Evolutionary conservation across 495 filamentous ascomycete genomes (phyloP), one percentile per base, ranked within the genome.

Genomic region (Penicillium herquei): DNA sequence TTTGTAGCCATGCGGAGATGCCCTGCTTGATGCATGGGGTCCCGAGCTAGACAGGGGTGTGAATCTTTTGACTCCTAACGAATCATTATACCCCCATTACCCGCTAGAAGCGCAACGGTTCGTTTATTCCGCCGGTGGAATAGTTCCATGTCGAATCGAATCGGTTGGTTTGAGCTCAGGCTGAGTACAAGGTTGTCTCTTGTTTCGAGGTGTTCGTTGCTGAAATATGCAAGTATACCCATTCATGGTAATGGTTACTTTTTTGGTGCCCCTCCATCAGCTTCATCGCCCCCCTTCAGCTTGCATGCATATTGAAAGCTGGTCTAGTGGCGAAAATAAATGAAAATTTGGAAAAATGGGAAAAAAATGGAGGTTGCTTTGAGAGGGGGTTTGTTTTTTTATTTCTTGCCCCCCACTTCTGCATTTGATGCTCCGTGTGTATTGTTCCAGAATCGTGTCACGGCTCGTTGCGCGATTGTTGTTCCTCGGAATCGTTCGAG

Each of bases 401-500:
- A 74, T 62, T 67, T 67, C 46, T 66, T 63, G 45, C 43, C 53
- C 8, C 55, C 57, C 34, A 37, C 34, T 10, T 37, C 59, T 11
- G 61, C 56, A 17, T 64, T 55, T 21, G 63, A 46, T 21, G 52
- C 42, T 40, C 68, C 71, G 45, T 68, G 70, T 51, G 69, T 73
- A 49, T 70, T 72, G 54, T 78, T 69, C 79, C 79, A 82, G 54
- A 77, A 82, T 10, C 76, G 74, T 39, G 67, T 72, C 21, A 80
- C 73, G 17, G 77, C 77, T 17, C 68, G 62, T 57, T 74, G 70
- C 18, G 73, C 75, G 21, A 76, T 56, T 13, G 55, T 44, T 6
- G 63, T 65, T 26, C 76, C 78, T 10, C 70, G 62, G 58, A 84
- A 90, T 1, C 83, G 79, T 17, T 70, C 59, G 41, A 86, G 82